Percentiles rank a stretch among this genome's conserved stretches.
Conservation (phyloP, 2,329 filamentous ascomycete genomes). For the Trichothecium sympodiale region DNA sequence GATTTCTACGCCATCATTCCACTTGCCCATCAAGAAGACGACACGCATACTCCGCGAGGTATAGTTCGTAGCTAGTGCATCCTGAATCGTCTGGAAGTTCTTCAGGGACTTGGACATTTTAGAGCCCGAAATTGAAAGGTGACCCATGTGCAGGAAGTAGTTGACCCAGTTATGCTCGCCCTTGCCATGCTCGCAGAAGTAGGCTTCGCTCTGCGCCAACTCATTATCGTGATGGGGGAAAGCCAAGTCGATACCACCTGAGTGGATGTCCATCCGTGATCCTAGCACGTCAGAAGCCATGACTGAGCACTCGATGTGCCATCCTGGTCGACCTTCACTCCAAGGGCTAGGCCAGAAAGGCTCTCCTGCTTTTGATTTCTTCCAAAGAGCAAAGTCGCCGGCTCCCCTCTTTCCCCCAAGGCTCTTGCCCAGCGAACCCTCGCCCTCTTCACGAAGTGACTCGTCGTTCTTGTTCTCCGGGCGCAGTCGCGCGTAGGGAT, state of each 20-base stretch:
- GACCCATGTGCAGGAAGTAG: conserved; percentile 93
- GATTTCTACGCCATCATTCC: conserved; percentile 88
- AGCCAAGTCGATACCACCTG: conserved; percentile 79
- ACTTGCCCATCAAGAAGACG: conserved; percentile 77
- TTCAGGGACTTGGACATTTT: conserved; percentile 97
- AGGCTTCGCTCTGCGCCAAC: conserved; percentile 81
- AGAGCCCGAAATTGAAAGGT: conserved; percentile 70
- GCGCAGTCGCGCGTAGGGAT: conserved; percentile 74
- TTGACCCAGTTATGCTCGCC: conserved; percentile 72
- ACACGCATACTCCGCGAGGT: conserved; percentile 72
- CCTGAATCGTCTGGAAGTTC: conserved; percentile 89
- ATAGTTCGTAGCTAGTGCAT: conserved; percentile 61
- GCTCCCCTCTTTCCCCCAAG: conserved; percentile 58
- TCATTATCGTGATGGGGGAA: conserved; percentile 95
- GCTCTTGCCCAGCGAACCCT: conserved; percentile 63
- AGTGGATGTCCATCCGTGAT: conserved; percentile 81
- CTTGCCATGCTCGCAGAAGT: conserved; percentile 47
- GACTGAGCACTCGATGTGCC: conserved; percentile 95
- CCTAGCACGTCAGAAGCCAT: conserved; percentile 91
- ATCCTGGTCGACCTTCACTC: conserved; percentile 81
- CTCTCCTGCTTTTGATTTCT: conserved; percentile 82
- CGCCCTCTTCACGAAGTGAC: conserved; percentile 75
- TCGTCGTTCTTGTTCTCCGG: conserved; percentile 81
- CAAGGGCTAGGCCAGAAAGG: conserved; percentile 82
- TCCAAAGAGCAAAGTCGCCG: conserved; percentile 90